Evolutionary conservation across 371 early-diverging fungal genomes (phyloP).

Genomic region (Mortierella sp.): DNA sequence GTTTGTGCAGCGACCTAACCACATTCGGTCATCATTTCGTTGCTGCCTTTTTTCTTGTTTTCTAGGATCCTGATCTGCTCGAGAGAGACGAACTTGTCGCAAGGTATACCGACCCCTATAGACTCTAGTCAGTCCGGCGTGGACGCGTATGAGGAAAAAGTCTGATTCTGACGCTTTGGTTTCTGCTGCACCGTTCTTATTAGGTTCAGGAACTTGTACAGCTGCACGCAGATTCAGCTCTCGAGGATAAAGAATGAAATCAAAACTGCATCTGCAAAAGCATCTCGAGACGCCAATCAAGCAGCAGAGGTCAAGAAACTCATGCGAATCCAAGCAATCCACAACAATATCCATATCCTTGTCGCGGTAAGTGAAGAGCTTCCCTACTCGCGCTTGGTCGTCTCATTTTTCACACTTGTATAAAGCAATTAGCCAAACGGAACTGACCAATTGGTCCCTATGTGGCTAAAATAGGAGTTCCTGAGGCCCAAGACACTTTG

Average conservation of each 20-base stretch:
- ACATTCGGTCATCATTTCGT: slow-evolving; percentile 3
- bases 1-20: slow-evolving; percentile 11
- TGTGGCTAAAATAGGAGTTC: slow-evolving; percentile 26
- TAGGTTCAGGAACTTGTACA: slow-evolving; percentile 46
- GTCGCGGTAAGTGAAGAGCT: slow-evolving; percentile 20
- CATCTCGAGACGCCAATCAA: slow-evolving; percentile 14
- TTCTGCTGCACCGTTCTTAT: background rate
- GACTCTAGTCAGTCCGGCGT: background rate
- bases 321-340: slow-evolving; percentile 14
- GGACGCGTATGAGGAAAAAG: background rate
- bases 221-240: slow-evolving; percentile 30
- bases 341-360: slow-evolving; percentile 22
- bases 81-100: slow-evolving; percentile 29
- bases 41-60: background rate
- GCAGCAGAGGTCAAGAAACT: slow-evolving; percentile 15
- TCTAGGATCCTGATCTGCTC: slow-evolving; percentile 33
- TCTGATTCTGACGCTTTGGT: background rate
- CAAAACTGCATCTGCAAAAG: slow-evolving; percentile 11
- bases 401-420: background rate
- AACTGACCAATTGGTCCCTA: background rate
- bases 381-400: too few relatives aligned
- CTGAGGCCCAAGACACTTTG: slow-evolving; percentile 38
- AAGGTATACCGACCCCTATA: slow-evolving; percentile 26
- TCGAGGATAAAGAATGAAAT: slow-evolving; percentile 24
- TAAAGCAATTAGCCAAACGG: background rate